A percentile compares a stretch with the other conserved stretches of the same genome.
These are phyloP conservation scores for Henckelia pumila DNA, from an alignment of 257 asterid species.

Conservation along the genomic window DNA sequence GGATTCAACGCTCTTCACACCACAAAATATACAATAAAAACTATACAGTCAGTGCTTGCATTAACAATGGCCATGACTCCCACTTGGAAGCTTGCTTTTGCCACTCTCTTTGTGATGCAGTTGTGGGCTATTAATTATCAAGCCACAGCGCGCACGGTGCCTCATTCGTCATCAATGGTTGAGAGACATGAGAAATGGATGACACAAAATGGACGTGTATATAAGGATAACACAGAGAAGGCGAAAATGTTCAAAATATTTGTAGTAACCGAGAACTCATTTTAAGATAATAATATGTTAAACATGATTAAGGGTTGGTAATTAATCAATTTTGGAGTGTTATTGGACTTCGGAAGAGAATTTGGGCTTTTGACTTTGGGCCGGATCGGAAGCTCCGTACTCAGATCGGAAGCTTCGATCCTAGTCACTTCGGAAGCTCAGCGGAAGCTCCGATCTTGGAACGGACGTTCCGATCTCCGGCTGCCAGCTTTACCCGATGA, in stretches of 20 bases:
- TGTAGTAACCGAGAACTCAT: too few species aligned
- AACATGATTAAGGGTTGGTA: too few species aligned
- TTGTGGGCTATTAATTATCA: background rate
- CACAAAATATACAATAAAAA: background rate
- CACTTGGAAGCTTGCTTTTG: background rate
- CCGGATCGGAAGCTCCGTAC: too few species aligned
- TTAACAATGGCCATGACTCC: conserved; percentile 17
- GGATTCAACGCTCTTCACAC: background rate
- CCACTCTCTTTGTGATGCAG: background rate
- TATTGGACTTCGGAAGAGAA: too few species aligned
- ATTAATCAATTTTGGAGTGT: too few species aligned
- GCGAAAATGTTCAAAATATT: background rate
- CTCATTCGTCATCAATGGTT: background rate
- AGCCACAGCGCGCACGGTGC: background rate
- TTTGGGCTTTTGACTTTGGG: too few species aligned
- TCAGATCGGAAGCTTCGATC: too few species aligned
- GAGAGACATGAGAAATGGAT: conserved; percentile 24
- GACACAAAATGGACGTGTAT: conserved; percentile 19
- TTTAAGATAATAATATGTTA: too few species aligned
- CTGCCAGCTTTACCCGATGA: too few species aligned
- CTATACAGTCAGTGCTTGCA: background rate
- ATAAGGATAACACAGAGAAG: conserved; percentile 14
- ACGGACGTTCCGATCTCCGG: too few species aligned
- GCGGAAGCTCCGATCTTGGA: too few species aligned
- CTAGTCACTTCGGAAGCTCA: too few species aligned